Evolutionary conservation across 139 green algal species (phyloP), one percentile per base, ranked within the genome.

Genomic region (Dunaliella primolecta): DNA sequence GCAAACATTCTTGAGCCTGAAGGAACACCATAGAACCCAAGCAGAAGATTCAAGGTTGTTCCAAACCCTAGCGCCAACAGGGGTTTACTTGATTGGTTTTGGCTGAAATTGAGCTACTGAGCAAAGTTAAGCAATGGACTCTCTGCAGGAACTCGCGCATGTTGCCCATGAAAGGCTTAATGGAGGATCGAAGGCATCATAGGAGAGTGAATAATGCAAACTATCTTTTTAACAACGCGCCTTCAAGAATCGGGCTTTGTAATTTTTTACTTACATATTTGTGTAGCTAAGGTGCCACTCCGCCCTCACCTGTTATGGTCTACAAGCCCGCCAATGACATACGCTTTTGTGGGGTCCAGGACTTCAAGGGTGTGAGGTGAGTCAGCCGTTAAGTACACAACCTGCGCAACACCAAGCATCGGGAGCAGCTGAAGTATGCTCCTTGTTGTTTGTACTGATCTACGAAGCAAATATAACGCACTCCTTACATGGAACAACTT

Each of bases 331-430:
- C 95, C 95, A 11, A 98, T 93, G 85, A 98, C 91, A 88, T 98
- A 98, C 0, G 92, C 74, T 80, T 92, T 93, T 46, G 29, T 81
- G 0, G 83, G 56, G 79, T 97, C 93, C n/a, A 98, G 88, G 56
- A 90, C 92, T 0, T 86, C 33, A 1, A 98, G 83, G 86, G 95
- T 92, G 72, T 92, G 86, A 0, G 88, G 36, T 0, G 92, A 93
- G 84, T 98, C 95, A 30, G 95, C 94, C 0, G 95, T 96, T 3
- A 98, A 89, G 81, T 98, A 98, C 55, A 98, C 93, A 31, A 97
- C 85, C 55, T 92, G 36, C 1, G 3, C 2, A 79, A 79, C n/a
- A n/a, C n/a, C n/a, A n/a, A n/a, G n/a, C n/a, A n/a, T n/a, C n/a
- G n/a, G n/a, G n/a, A n/a, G n/a, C n/a, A n/a, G n/a, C n/a, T n/a